Evolutionary conservation across 257 asterid species (phyloP).

Genomic region (Solanum medicagineum): DNA sequence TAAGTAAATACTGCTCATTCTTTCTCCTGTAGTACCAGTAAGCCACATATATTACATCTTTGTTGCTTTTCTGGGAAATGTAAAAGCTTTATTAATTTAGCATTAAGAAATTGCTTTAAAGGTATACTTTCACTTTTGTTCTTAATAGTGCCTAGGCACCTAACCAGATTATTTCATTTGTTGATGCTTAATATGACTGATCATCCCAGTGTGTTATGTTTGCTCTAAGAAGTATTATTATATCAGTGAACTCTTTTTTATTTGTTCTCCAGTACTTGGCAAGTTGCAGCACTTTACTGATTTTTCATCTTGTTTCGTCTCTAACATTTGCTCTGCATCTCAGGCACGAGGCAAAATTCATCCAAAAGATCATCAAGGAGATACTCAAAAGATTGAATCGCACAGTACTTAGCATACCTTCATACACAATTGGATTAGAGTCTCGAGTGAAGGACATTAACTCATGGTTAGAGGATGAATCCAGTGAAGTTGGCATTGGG

Average conservation of each 20-base stretch:
- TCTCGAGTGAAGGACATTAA: slow-evolving; percentile 1
- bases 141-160: neutral
- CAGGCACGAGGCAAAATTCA: slow-evolving; percentile 9
- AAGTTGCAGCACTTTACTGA: neutral
- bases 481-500: neutral
- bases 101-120: neutral
- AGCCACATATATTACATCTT: neutral
- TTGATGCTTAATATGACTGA: neutral
- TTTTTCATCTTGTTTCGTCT: neutral
- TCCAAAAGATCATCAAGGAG: slow-evolving; percentile 5
- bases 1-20: neutral
- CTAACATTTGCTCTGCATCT: neutral
- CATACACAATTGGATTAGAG: slow-evolving; percentile 4
- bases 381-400: neutral
- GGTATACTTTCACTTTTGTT: neutral
- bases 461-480: neutral
- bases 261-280: neutral
- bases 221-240: neutral
- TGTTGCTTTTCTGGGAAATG: neutral
- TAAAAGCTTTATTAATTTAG: neutral
- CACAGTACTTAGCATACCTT: neutral
- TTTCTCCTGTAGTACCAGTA: neutral
- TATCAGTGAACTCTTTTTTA: neutral
- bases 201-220: neutral
- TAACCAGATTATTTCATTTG: neutral